phyloP scores from a whole-genome alignment of 2,329 filamentous ascomycete species.

The Arthrobotrys megalospora region DNA sequence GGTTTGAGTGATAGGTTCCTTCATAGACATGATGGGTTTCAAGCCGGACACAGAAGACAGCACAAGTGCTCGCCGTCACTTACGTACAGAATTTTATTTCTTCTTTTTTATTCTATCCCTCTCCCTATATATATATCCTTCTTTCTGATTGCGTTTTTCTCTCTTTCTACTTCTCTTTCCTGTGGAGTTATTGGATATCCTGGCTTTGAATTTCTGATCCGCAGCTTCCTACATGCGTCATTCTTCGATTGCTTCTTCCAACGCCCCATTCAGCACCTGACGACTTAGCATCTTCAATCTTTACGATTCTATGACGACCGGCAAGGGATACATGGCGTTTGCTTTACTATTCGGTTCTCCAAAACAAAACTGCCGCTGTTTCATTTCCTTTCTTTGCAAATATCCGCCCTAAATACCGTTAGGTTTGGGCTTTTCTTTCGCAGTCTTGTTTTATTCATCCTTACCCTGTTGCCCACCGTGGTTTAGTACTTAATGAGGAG shows the following conservation, averaged over 20 bases:
- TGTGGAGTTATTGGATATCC: conserved; percentile 61
- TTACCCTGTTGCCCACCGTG: conserved; percentile 39
- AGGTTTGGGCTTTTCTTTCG: conserved; percentile 4
- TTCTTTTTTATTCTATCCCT: conserved; percentile 37
- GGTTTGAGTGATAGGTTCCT: conserved; percentile 46
- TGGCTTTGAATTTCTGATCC: conserved; percentile 61
- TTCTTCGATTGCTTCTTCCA: conserved; percentile 37
- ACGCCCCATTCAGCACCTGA: conserved; percentile 48
- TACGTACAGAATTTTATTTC: conserved; percentile 37
- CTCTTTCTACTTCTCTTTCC: conserved; percentile 62
- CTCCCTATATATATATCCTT: conserved; percentile 20
- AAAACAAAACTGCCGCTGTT: conserved; percentile 27
- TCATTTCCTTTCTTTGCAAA: conserved; percentile 16
- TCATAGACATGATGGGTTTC: conserved; percentile 43
- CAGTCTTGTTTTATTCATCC: conserved; percentile 24
- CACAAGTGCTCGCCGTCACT: conserved; percentile 27
- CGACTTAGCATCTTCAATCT: conserved; percentile 58
- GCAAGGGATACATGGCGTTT: conserved; percentile 58
- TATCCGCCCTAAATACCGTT: conserved; percentile 2
- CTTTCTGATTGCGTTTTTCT: conserved; percentile 61
- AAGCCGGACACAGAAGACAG: conserved; percentile 59
- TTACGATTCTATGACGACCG: conserved; percentile 59
- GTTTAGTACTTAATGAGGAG: conserved; percentile 58
- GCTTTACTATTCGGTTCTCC: conserved; percentile 31
- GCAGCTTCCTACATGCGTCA: conserved; percentile 36